Base-by-base conservation (phyloP, 2,329 filamentous ascomycete species). In the Fusarium sp. region DNA sequence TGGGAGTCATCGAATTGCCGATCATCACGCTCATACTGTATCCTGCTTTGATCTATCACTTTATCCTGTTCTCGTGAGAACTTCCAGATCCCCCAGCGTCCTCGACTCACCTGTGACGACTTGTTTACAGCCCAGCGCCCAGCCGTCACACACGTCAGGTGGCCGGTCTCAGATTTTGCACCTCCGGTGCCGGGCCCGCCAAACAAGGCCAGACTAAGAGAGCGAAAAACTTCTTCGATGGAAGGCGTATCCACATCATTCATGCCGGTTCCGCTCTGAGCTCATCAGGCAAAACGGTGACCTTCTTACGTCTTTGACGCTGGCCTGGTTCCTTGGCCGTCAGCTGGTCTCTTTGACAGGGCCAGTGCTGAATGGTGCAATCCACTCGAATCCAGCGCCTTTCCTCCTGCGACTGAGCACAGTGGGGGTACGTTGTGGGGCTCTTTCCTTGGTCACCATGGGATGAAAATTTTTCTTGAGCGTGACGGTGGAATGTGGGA, bases 151-250 rank as follows among this genome's bases (percentile, higher is more conserved):
- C 25, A 40, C n/a, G 25, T 60, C 57, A 60, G 57, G 57, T 60
- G 36, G 57, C 14, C 18, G 25, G 38, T 20, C 27, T 27, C 35
- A 45, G 31, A 35, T 57, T 68, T 68, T 38, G 18, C 47, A 64
- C 58, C 64, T 74, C 68, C 63, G 59, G 45, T 74, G 45, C 72
- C 73, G 66, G 72, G 54, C 60, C 73, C 73, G 72, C 73, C 69
- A 63, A 73, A 74, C 69, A 74, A 75, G 74, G 72, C 45, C 69
- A 33, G 31, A 20, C 66, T 67, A 67, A 42, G 40, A 31, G 52
- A 47, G 25, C 31, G 14, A 57, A 52, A 61, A 59, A 35, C n/a
- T 62, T 50, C 27, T 61, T 47, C 13, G 18, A 58, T 20, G 25
- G 45, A 36, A 25, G 16, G 14, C 13, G 33, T 52, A 63, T 25